Conservation (phyloP, 2,329 filamentous ascomycete species). For the Arthrobotrys megalospora region DNA sequence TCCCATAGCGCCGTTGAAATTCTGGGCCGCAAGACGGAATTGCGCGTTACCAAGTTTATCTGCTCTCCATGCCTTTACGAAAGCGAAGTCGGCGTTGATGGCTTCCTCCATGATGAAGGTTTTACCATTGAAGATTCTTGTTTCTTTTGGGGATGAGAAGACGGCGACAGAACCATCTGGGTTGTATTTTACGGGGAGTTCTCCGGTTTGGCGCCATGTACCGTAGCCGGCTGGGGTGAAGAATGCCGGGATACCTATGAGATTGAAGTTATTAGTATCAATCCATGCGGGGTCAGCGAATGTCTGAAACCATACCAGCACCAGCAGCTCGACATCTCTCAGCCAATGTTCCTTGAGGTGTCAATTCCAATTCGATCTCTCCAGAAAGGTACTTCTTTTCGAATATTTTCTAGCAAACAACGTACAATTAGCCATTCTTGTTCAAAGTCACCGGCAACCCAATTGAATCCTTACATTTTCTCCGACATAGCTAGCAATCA, state of each 20-base stretch:
- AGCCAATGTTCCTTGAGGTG: conserved; percentile 81
- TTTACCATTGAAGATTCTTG: conserved; percentile 80
- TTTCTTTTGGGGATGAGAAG: conserved; percentile 77
- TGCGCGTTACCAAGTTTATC: conserved; percentile 84
- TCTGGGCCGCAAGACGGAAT: conserved; percentile 83
- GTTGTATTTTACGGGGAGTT: conserved; percentile 77
- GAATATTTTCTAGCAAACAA: conserved; percentile 72
- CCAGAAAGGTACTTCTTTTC: conserved; percentile 82
- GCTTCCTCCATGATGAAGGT: conserved; percentile 84
- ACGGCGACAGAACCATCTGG: conserved; percentile 75
- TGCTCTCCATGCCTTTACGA: conserved; percentile 81
- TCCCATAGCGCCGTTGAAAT: conserved; percentile 82
- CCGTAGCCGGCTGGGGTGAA: conserved; percentile 82
- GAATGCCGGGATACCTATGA: conserved; percentile 79
- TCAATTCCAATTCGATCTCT: conserved; percentile 81
- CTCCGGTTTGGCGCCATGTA: conserved; percentile 78
- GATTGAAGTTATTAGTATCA: not conserved
- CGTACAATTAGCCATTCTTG: conserved; percentile 10
- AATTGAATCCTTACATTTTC: conserved; percentile 71
- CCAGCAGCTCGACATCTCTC: conserved; percentile 81
- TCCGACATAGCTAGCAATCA: conserved; percentile 82
- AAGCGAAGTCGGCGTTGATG: conserved; percentile 81
- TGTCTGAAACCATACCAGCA: conserved; percentile 68
- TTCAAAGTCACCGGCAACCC: not conserved
- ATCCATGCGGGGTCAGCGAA: not conserved